Evolutionary conservation across 768 basidiomycete genomes (phyloP), one percentile per base, ranked within the genome.

Genomic region (Chalciporus chontae): DNA sequence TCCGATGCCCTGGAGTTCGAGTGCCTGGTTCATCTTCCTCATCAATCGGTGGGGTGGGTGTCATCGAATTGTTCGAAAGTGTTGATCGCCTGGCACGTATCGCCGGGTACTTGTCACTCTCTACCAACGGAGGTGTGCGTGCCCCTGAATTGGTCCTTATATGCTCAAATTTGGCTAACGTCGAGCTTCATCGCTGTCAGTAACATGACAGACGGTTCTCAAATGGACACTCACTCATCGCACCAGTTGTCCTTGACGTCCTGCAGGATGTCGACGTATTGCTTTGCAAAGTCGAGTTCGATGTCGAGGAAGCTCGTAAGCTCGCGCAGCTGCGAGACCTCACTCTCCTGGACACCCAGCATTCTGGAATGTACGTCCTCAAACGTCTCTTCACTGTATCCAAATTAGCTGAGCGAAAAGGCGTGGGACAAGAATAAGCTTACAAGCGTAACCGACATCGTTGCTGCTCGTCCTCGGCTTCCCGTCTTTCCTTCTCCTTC

Each of bases 331-430:
- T 92, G 87, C 24, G 74, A 69, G 23, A 80, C 72, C 61, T 95
- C 92, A 45, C 84, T 83, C 54, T 90, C 85, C 61, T 91, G 88
- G 42, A 96, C 86, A 0, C 75, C 77, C 43, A 80, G 78, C 77
- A 94, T 90, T 32, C 87, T 81, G 3, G 77, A 77, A n/a, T 83
- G 85, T 1, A 94, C 79, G 54, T 94, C 90, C 62, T 93, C 87
- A 8, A 83, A 78, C 0, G 86, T 85, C 68, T 96, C 92, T 49
- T 95, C 91, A 57, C 93, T 94, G 56, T 8, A 44, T 41, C 48
- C 4, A 55, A 14, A 11, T 59, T 19, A 56, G 49, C 48, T 48
- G 47, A 26, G 55, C 34, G 41, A 42, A 13, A 19, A 24, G 47
- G 32, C 11, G 43, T 27, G 15, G 15, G 18, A 23, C 45, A 43